Base-by-base conservation (phyloP, 306 rosid genomes). In the Fagus sylvatica region DNA sequence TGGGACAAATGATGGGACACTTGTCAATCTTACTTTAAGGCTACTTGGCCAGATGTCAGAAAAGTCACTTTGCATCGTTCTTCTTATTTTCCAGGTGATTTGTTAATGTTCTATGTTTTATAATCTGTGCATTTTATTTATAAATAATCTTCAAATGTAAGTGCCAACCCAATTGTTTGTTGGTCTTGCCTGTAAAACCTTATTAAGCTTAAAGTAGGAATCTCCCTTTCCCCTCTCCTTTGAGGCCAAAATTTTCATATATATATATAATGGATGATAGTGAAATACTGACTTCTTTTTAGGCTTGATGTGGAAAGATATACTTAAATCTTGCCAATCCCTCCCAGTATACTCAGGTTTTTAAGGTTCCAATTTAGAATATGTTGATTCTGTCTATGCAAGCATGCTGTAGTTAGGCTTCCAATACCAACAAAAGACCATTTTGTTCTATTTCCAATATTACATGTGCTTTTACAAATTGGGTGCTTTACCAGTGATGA, bases 1-100 rank as follows among this genome's bases (percentile, higher is more conserved):
- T 19, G 99, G 99, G 72, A 95, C 99, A 80, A 91, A 87, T n/a
- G 99, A 95, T 54, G 99, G 99, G 72, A 95, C 99, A n/a, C 98
- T 95, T 0, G 98, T 95, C 32, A 95, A 95, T 87, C 79, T 93
- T 74, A 93, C 90, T 83, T 80, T 95, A 71, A 89, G 99, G 82
- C 78, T 39, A 54, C 89, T 93, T 37, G 97, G 99, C 74, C 79
- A 74, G 80, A 87, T 79, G 82, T 87, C 99, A 0, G 98, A 95
- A 78, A 93, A 84, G 81, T 53, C 91, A 43, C 97, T 95, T 66
- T 95, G 99, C 76, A 74, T 89, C 73, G 88, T 85, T 89, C 99
- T 95, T 81, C 99, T 95, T 65, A 78, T 69, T 87, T 93, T 93
- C 89, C 99, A 95, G 99, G 99, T 93, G 72, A 79, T 74, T 79